A percentile compares a stretch with the other conserved stretches of the same genome.
Conservation (phyloP, 169 alveolate genomes). For the Plasmodium billcollinsi region DNA sequence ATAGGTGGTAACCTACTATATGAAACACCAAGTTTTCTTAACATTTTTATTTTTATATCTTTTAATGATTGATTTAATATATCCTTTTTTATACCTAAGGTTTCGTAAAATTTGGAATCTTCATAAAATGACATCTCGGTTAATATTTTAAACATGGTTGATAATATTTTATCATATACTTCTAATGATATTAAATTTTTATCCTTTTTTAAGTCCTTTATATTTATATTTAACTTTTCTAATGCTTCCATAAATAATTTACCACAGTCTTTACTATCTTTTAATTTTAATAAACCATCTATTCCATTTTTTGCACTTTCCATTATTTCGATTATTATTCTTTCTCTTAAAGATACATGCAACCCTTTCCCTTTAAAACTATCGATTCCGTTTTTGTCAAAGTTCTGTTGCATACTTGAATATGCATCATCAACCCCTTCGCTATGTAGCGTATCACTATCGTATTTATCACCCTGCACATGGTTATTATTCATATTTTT, state of each 20-base stretch:
- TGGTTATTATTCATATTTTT: neutral
- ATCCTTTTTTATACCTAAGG: constrained; percentile 30
- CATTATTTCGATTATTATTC: constrained; percentile 39
- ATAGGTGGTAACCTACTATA: constrained; percentile 63
- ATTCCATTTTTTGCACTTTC: constrained; percentile 35
- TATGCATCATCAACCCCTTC: neutral
- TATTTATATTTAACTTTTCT: constrained; percentile 14
- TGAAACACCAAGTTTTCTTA: constrained; percentile 48
- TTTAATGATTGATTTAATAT: constrained; percentile 35
- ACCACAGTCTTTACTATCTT: neutral
- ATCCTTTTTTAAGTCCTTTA: neutral
- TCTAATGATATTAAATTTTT: constrained; percentile 19
- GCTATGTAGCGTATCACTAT: neutral
- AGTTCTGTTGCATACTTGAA: neutral
- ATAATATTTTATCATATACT: constrained; percentile 36
- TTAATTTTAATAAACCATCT: constrained; percentile 14
- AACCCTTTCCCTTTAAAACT: constrained; percentile 4
- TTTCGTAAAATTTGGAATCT: constrained; percentile 20
- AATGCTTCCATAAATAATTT: constrained; percentile 20
- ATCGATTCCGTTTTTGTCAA: neutral
- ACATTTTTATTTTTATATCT: constrained; percentile 35
- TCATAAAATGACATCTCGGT: constrained; percentile 54
- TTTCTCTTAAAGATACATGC: constrained; percentile 24
- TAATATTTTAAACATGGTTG: constrained; percentile 59
- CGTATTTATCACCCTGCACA: neutral